A percentile compares a stretch with the other conserved stretches of the same genome.
Evolutionary conservation across 2,329 filamentous ascomycete species (phyloP).

Genomic region (Xylariaceae sp.): DNA sequence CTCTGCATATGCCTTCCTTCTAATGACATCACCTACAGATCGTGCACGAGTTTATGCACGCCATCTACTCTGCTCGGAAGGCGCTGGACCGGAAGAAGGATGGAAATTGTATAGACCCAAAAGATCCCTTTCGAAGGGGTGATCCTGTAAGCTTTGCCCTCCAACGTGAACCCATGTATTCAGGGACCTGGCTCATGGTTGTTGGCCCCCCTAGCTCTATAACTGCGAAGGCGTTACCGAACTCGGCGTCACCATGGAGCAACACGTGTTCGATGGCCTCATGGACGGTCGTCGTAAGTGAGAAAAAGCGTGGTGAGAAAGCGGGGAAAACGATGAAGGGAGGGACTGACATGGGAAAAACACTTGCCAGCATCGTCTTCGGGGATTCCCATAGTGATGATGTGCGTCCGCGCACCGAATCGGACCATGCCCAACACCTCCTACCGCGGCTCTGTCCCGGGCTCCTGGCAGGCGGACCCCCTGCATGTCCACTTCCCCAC

Average conservation of each 20-base stretch:
- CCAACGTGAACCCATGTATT: not conserved
- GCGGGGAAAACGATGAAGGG: no score
- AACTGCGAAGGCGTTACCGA: no score
- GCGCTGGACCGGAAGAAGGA: not conserved
- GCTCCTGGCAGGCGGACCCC: not conserved
- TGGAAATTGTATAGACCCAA: not conserved
- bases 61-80: not conserved
- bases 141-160: conserved; percentile 4
- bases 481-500: not conserved
- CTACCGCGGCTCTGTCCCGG: not conserved
- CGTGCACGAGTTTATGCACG: conserved; percentile 8
- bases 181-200: no score
- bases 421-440: not conserved
- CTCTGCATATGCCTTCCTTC: not conserved
- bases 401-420: no score
- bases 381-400: no score
- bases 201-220: no score
- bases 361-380: no score
- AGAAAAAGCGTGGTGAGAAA: no score
- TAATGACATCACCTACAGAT: conserved; percentile 1
- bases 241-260: no score
- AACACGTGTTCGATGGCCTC: no score
- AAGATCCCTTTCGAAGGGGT: not conserved
- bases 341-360: no score
- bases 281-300: no score